Conservation (phyloP, 768 basidiomycete species). For the Russula dissimulans region DNA sequence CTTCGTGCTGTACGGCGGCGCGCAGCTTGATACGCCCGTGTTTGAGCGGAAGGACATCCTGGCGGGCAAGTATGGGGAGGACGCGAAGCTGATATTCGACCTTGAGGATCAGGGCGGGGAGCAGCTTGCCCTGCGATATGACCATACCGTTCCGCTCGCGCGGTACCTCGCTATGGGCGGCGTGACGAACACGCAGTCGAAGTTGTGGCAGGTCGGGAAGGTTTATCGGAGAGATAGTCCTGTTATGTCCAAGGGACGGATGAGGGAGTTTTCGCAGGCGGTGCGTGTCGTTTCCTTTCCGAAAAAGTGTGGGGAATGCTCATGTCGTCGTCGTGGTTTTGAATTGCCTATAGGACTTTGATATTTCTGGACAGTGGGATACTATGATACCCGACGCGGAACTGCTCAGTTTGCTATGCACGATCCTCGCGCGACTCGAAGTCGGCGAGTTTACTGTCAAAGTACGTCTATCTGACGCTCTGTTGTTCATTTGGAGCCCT, state of each 20-base stretch:
- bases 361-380: constrained; percentile 88
- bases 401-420: constrained; percentile 71
- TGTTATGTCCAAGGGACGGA: constrained; percentile 94
- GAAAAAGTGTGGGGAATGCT: no score
- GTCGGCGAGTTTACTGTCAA: constrained; percentile 95
- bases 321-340: no score
- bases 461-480: constrained; percentile 31
- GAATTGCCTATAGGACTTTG: constrained; percentile 66
- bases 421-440: constrained; percentile 72
- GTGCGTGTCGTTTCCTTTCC: constrained; percentile 34
- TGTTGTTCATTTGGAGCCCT: neutral
- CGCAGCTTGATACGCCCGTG: constrained; percentile 94
- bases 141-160: constrained; percentile 95
- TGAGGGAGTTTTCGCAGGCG: constrained; percentile 98
- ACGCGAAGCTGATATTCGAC: constrained; percentile 95
- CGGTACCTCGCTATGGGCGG: constrained; percentile 93
- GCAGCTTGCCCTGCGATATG: constrained; percentile 87
- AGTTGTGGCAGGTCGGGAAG: constrained; percentile 98
- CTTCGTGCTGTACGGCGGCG: constrained; percentile 83
- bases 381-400: constrained; percentile 98
- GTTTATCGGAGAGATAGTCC: constrained; percentile 96
- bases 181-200: constrained; percentile 61
- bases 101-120: constrained; percentile 97
- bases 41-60: constrained; percentile 97
- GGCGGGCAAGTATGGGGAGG: constrained; percentile 96